Base-by-base conservation (phyloP, 2,329 filamentous ascomycete species). In the Pseudopyrenochaeta lycopersici region DNA sequence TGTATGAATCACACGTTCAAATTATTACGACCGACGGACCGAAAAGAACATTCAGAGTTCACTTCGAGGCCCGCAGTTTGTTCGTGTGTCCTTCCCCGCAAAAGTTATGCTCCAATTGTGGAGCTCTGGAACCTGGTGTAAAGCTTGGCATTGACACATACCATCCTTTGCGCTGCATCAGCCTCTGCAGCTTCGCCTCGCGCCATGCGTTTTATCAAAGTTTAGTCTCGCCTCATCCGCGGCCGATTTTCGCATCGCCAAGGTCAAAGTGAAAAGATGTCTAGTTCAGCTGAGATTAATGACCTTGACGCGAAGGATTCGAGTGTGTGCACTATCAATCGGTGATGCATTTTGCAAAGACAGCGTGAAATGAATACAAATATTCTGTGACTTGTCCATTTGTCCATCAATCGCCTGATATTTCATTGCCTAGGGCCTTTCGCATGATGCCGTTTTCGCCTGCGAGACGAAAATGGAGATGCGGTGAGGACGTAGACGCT, bases 141-240 rank as follows among this genome's bases (percentile, higher is more conserved):
- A 36, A 39, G 39, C 56, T 60, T 60, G 53, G 56, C 53, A 56
- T 38, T 49, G 52, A 49, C 49, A 46, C 47, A 54, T 46, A 27
- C 45, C 18, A 33, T 33, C 40, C 10, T 30, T 41, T 27, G n/a
- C 21, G 39, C 11, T 31, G 41, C 48, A 39, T 39, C 35, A 20
- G 45, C 41, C 33, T 30, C 46, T 36, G n/a, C 31, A 17, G 12
- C 23, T 18, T 40, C 39, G 17, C 27, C 48, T 30, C 40, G 17
- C 30, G 44, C 23, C 14, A 27, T 40, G 6, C 21, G 10, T 12
- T 12, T 39, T 20, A 46, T 31, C 46, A 27, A 27, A 27, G 23
- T 27, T 27, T 27, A 49, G 53, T 59, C 49, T 42, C 49, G 15
- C 9, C 21, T 38, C 20, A 36, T 20, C 21, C 30, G 33, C 31